These are phyloP conservation scores for Thelephora terrestris DNA, from an alignment of 1,284 basidiomycete species.

Conservation along the genomic window DNA sequence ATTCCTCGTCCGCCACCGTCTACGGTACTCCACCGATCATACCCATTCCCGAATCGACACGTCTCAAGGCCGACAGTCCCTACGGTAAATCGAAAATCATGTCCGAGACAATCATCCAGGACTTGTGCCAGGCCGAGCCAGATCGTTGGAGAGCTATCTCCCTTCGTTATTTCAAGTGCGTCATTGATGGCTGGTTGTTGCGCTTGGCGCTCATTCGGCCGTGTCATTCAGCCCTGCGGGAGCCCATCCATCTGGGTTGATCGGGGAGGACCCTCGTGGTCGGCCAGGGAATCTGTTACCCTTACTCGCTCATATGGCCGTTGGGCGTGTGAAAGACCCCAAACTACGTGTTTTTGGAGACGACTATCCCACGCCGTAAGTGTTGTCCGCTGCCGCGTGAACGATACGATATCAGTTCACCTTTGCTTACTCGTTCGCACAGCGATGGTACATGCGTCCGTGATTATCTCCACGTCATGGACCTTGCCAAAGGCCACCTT, in stretches of 20 bases:
- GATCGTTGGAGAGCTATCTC: constrained; percentile 72
- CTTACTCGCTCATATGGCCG: constrained; percentile 90
- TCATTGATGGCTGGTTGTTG: constrained; percentile 6
- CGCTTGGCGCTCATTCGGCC: constrained; percentile 9
- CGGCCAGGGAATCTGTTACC: constrained; percentile 94
- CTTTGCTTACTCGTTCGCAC: neutral
- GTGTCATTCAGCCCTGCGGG: constrained; percentile 72
- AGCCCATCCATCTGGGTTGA: constrained; percentile 90
- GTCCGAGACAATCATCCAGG: constrained; percentile 86
- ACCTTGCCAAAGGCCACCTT: constrained; percentile 89
- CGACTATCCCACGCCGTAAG: constrained; percentile 91
- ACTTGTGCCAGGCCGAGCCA: constrained; percentile 76
- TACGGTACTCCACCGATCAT: constrained; percentile 91
- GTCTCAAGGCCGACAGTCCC: constrained; percentile 82
- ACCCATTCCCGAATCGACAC: constrained; percentile 91
- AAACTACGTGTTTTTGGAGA: constrained; percentile 93
- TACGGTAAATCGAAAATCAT: constrained; percentile 97
- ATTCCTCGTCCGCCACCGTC: constrained; percentile 98
- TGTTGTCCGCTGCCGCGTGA: constrained; percentile 10
- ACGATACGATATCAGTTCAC: neutral
- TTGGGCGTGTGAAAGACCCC: constrained; percentile 77
- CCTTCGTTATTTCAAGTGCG: constrained; percentile 95
- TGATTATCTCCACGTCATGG: constrained; percentile 96
- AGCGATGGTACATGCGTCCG: constrained; percentile 95
- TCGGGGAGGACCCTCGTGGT: constrained; percentile 94